A percentile compares a stretch with the other conserved stretches of the same genome.
Conservation (phyloP, 2,329 filamentous ascomycete species). For the Alternaria panax region DNA sequence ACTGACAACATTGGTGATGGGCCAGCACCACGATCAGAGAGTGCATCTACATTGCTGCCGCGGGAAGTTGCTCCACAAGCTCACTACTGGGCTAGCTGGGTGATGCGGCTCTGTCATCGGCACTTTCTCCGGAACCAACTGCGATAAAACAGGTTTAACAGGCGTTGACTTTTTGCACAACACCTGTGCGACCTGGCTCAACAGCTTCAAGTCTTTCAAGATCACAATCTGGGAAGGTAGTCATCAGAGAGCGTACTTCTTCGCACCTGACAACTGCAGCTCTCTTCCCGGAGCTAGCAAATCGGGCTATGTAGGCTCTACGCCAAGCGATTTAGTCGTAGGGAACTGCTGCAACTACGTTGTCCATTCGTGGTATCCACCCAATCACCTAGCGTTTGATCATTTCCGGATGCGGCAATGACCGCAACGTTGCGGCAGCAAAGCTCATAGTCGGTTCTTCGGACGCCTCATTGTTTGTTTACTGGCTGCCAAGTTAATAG, state of each 20-base stretch:
- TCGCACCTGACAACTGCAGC: too few relatives aligned
- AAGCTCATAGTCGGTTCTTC: not conserved
- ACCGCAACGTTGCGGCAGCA: not conserved
- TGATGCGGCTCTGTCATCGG: conserved; percentile 6
- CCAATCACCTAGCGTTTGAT: conserved; percentile 33
- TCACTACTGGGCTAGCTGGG: not conserved
- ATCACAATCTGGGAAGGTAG: not conserved
- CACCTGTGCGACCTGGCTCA: conserved; percentile 5
- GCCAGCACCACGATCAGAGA: not conserved
- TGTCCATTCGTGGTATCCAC: conserved; percentile 23
- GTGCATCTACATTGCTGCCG: not conserved
- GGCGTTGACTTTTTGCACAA: conserved; percentile 10
- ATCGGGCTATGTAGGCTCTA: too few relatives aligned
- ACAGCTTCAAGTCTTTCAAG: conserved; percentile 8
- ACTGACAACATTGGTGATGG: too few relatives aligned
- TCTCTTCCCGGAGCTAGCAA: too few relatives aligned
- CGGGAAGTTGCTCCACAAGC: not conserved
- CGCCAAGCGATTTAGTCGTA: too few relatives aligned
- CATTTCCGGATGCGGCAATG: conserved; percentile 1
- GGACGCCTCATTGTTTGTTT: too few relatives aligned
- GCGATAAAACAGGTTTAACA: not conserved
- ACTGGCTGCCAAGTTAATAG: too few relatives aligned
- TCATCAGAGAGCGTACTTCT: conserved; percentile 1
- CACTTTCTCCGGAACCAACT: conserved; percentile 1
- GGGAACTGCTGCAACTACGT: too few relatives aligned